Conservation (phyloP, 106 monocot genomes). For the Chionographis japonica region DNA sequence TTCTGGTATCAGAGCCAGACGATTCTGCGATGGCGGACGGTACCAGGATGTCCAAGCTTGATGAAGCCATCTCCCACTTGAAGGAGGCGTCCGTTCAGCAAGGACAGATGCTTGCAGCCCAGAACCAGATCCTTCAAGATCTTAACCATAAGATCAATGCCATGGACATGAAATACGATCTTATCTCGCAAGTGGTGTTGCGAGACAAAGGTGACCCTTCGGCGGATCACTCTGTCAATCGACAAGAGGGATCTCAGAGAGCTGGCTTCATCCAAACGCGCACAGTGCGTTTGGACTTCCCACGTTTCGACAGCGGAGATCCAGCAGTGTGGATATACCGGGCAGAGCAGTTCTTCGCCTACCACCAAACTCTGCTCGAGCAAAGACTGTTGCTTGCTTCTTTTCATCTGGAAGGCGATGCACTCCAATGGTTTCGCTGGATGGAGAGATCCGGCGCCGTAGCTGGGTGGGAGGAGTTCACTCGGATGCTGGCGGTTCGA, state of each 20-base stretch:
- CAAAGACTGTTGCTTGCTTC: neutral
- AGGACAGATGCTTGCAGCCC: too few species aligned
- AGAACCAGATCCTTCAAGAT: neutral
- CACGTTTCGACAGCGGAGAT: neutral
- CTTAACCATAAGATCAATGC: neutral
- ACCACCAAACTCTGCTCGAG: neutral
- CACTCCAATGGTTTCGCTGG: neutral
- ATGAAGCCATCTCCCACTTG: too few species aligned
- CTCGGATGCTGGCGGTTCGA: neutral
- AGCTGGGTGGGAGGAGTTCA: neutral
- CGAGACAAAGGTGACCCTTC: neutral
- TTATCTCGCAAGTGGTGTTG: neutral
- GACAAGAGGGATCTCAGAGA: neutral
- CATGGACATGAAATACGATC: neutral
- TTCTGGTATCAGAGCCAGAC: too few species aligned
- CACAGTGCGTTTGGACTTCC: neutral
- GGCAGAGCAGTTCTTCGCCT: neutral
- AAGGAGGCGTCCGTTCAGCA: too few species aligned
- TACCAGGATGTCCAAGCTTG: too few species aligned
- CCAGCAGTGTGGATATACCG: neutral
- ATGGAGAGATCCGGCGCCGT: neutral
- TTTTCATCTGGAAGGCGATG: neutral
- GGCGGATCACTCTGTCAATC: neutral
- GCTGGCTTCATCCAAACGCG: neutral
- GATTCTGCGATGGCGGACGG: too few species aligned